phyloP scores from a whole-genome alignment of 345 rosid species.

The Lepidium aucheri region DNA sequence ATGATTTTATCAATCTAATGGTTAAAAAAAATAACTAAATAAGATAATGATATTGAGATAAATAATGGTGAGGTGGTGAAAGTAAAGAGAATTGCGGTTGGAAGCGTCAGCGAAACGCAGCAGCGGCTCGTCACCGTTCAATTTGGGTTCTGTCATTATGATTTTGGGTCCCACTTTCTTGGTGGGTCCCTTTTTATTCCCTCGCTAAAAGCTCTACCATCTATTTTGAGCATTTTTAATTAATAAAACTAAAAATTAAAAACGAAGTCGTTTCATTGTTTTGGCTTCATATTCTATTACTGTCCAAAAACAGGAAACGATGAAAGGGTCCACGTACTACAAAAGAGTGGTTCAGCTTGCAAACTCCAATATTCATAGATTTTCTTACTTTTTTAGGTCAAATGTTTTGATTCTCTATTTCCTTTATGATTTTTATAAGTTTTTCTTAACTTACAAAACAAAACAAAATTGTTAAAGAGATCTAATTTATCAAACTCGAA shows the following conservation, averaged over 20 bases:
- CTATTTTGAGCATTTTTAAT: no score
- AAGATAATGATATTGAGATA: no score
- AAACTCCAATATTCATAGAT: neutral
- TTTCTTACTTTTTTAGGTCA: conserved; percentile 18
- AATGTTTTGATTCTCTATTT: conserved; percentile 1
- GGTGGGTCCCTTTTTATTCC: conserved; percentile 19
- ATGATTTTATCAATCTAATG: no score
- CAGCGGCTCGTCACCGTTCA: conserved; percentile 57
- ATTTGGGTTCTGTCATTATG: conserved; percentile 26
- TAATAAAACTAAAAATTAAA: no score
- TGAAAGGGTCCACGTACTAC: conserved; percentile 15
- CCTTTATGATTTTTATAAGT: no score
- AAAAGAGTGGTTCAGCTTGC: conserved; percentile 29
- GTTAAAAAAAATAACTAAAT: no score
- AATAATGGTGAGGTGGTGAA: neutral
- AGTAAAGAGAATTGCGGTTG: neutral
- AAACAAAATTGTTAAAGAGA: no score
- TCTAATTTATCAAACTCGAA: no score
- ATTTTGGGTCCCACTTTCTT: conserved; percentile 9
- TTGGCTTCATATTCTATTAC: neutral
- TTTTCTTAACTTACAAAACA: no score
- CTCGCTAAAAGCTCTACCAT: conserved; percentile 10
- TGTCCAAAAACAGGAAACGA: conserved; percentile 3
- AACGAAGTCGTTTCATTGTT: conserved; percentile 6
- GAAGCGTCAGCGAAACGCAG: conserved; percentile 22